Evolutionary conservation across 257 asterid genomes (phyloP).

Genomic region (Datura wrightii): DNA sequence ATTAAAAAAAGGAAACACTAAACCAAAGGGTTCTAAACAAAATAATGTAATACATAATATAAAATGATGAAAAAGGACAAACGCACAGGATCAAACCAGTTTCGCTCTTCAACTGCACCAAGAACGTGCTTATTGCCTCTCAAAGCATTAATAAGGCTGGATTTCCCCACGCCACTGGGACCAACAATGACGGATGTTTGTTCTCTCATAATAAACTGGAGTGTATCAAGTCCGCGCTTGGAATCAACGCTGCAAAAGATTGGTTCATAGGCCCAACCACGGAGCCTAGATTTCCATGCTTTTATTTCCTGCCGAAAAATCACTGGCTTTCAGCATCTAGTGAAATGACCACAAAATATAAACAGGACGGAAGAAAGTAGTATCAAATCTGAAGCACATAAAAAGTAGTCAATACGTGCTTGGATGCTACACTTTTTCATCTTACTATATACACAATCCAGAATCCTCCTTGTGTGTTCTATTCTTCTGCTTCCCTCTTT

Average conservation of each 20-base stretch:
- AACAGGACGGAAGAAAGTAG: background rate
- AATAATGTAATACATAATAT: conserved; percentile 27
- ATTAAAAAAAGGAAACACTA: conserved; percentile 23
- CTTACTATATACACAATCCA: background rate
- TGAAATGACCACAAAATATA: conserved; percentile 33
- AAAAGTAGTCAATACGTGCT: background rate
- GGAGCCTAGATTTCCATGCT: conserved; percentile 82
- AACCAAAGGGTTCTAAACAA: conserved; percentile 27
- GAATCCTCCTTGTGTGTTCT: conserved; percentile 24
- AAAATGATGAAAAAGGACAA: conserved; percentile 21
- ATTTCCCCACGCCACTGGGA: conserved; percentile 98
- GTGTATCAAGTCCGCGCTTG: conserved; percentile 72
- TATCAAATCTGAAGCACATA: background rate
- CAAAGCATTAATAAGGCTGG: conserved; percentile 88
- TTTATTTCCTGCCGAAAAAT: conserved; percentile 54
- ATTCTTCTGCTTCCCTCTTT: conserved; percentile 12
- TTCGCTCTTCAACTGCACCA: conserved; percentile 54
- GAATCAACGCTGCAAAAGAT: conserved; percentile 81
- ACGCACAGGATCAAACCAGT: conserved; percentile 70
- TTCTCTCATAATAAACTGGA: conserved; percentile 77
- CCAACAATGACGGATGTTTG: conserved; percentile 88
- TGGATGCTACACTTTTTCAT: background rate
- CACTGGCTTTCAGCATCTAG: conserved; percentile 28
- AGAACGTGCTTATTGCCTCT: conserved; percentile 56
- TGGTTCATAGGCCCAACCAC: conserved; percentile 86